Evolutionary conservation across 345 rosid species (phyloP).

Genomic region (Hevea brasiliensis): DNA sequence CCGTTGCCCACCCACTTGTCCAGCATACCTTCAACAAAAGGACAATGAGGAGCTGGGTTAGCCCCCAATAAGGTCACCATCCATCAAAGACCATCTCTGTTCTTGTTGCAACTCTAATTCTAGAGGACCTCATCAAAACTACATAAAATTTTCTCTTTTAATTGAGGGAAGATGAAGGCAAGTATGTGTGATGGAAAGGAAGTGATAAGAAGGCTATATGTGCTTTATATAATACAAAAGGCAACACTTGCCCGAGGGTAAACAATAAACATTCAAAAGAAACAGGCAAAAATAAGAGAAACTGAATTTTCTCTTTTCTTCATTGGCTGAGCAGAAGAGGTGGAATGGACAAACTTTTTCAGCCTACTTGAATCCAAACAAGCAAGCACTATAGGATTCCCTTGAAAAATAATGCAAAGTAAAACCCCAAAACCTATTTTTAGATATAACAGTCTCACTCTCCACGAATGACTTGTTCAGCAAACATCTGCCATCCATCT

Average conservation of each 20-base stretch:
- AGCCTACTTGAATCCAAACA: slow-evolving; percentile 13
- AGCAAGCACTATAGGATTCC: slow-evolving; percentile 19
- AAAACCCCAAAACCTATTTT: slow-evolving; percentile 14
- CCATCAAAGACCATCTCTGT: background rate
- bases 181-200: background rate
- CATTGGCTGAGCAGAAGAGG: background rate
- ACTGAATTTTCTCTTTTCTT: slow-evolving; percentile 13
- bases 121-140: too few species aligned
- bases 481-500: slow-evolving; percentile 16
- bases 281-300: background rate
- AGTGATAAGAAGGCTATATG: background rate
- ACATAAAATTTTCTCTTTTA: too few species aligned
- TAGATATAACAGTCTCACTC: slow-evolving; percentile 15
- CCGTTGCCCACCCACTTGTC: slow-evolving; percentile 38
- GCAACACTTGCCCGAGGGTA: background rate
- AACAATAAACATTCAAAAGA: background rate
- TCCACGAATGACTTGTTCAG: slow-evolving; percentile 20
- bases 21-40: background rate
- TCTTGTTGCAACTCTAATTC: background rate
- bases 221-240: slow-evolving; percentile 26
- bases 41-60: background rate
- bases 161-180: background rate
- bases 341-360: slow-evolving; percentile 6
- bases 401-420: slow-evolving; percentile 12
- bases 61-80: background rate